These are phyloP conservation scores for Multifurca ochricompacta DNA, from an alignment of 768 basidiomycete species.

Conservation along the genomic window DNA sequence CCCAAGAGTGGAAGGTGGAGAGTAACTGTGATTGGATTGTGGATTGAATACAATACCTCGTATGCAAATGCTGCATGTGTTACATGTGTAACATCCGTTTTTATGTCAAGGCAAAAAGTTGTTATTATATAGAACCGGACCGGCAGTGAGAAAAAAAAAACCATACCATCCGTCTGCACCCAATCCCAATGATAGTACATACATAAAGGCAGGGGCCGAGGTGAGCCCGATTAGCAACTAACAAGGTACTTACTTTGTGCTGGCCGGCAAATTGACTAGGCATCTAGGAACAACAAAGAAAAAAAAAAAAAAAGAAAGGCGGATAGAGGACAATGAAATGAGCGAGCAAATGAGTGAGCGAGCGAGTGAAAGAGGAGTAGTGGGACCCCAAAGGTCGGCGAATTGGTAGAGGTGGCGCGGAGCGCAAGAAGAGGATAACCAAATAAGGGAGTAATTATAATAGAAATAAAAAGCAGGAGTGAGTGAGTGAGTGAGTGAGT, in stretches of 20 bases:
- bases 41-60: too few species aligned
- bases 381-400: not conserved
- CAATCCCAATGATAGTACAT: too few species aligned
- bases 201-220: not conserved
- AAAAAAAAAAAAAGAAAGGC: not conserved
- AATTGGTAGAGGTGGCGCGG: not conserved
- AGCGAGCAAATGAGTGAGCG: not conserved
- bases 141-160: too few species aligned
- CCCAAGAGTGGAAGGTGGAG: too few species aligned
- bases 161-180: too few species aligned
- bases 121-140: not conserved
- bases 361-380: not conserved
- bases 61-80: too few species aligned
- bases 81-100: too few species aligned
- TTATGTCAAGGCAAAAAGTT: too few species aligned
- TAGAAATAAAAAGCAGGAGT: too few species aligned
- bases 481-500: too few species aligned
- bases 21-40: too few species aligned
- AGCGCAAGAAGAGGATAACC: not conserved
- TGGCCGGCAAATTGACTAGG: not conserved
- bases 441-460: conserved; percentile 1
- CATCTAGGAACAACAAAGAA: not conserved
- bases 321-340: not conserved
- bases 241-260: not conserved
- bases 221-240: not conserved